Conservation (phyloP, 2,329 filamentous ascomycete genomes). For the Ascochyta clinopodiicola region DNA sequence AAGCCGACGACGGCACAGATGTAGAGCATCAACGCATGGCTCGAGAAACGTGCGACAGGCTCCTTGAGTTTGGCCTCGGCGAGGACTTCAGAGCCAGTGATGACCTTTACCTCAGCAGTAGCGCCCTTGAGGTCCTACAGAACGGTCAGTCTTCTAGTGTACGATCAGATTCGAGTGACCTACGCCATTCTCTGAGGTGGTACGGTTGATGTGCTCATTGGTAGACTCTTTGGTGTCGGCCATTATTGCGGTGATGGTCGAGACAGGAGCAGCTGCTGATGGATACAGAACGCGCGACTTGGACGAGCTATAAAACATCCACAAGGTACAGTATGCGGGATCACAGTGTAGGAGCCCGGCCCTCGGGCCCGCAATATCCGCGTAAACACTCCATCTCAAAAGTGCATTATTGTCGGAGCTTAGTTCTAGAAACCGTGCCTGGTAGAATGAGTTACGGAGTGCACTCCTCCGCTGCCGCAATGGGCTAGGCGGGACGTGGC, state of each 20-base stretch:
- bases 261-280: conserved; percentile 19
- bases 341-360: conserved; percentile 15
- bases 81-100: conserved; percentile 61
- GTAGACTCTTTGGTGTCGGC: conserved; percentile 22
- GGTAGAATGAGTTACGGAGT: conserved; percentile 5
- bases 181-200: conserved; percentile 24
- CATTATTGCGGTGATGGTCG: conserved; percentile 20
- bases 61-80: conserved; percentile 63
- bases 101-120: conserved; percentile 52
- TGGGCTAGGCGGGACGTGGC: conserved; percentile 2
- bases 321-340: conserved; percentile 6
- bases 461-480: conserved; percentile 4
- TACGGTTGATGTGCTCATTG: conserved; percentile 14
- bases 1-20: conserved; percentile 43
- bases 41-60: conserved; percentile 45
- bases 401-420: conserved; percentile 11
- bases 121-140: conserved; percentile 20
- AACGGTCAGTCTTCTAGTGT: neutral
- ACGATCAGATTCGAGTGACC: neutral
- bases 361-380: conserved; percentile 21
- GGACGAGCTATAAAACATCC: conserved; percentile 22
- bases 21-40: conserved; percentile 31
- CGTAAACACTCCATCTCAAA: conserved; percentile 16
- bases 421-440: conserved; percentile 20
- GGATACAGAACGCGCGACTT: conserved; percentile 7